Conservation (phyloP, 495 filamentous ascomycete genomes). For the Penicillium atrosanguineum region DNA sequence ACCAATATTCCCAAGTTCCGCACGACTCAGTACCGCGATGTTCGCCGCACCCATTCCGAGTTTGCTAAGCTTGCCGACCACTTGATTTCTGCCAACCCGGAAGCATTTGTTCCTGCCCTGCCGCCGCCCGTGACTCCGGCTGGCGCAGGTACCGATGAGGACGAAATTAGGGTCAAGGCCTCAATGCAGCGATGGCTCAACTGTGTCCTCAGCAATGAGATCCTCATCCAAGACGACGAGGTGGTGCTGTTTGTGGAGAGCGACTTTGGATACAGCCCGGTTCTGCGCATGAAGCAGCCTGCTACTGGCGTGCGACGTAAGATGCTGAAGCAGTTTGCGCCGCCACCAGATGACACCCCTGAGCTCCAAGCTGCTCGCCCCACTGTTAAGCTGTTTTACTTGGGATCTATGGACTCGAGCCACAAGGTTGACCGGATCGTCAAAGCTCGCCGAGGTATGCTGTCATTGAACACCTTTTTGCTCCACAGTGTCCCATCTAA, state of each 20-base stretch:
- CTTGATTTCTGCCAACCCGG: constrained; percentile 90
- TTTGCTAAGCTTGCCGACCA: constrained; percentile 95
- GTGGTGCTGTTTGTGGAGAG: constrained; percentile 96
- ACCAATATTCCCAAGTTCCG: constrained; percentile 97
- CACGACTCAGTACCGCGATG: constrained; percentile 96
- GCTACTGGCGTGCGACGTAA: constrained; percentile 93
- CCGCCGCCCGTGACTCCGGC: constrained; percentile 88
- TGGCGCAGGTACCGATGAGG: constrained; percentile 94
- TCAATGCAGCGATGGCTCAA: constrained; percentile 95
- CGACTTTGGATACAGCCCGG: constrained; percentile 96
- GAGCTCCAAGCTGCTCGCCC: constrained; percentile 88
- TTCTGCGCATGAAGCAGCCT: constrained; percentile 93
- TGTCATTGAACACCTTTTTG: neutral
- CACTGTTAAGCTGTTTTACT: constrained; percentile 91
- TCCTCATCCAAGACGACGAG: constrained; percentile 92
- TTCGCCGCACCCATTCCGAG: constrained; percentile 91
- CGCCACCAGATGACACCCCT: constrained; percentile 94
- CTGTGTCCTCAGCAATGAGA: constrained; percentile 83
- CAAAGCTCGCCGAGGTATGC: constrained; percentile 82
- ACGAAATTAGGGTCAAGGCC: constrained; percentile 84
- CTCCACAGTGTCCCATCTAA: neutral
- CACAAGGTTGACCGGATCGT: constrained; percentile 96
- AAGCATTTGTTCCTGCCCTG: constrained; percentile 95
- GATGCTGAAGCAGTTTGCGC: constrained; percentile 97
- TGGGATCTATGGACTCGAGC: constrained; percentile 89